Base-by-base conservation (phyloP, 345 rosid species). In the Heritiera fomes region DNA sequence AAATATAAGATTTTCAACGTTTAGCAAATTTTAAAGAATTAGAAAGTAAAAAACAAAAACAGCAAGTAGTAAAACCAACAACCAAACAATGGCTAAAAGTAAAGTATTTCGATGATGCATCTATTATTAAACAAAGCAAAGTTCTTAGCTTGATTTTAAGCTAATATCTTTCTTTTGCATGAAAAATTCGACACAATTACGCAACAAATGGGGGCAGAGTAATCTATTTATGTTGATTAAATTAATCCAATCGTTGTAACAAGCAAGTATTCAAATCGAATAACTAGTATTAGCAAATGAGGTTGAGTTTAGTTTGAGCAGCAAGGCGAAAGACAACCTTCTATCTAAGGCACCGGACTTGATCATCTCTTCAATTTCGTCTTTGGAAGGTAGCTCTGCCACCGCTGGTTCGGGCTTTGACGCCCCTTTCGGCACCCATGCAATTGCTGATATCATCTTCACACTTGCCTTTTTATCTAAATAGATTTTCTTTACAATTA, bases 341-440 rank as follows among this genome's bases (percentile, higher is more conserved):
- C 77, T 82, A n/a, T 73, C 88, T 0, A 89, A 72, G 80, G 70
- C 91, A 55, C 92, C 91, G 38, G 83, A 82, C 53, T 90, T 88
- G 12, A 91, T 87, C n/a, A 96, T 80, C 85, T 90, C 94, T 73
- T 92, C 92, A 20, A 92, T 89, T 71, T 94, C 97, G 56, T 94
- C 95, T 77, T 88, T 89, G 34, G 97, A 88, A 66, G 98, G 98
- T 17, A 89, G 92, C 46, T 90, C 93, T 5, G 95, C 95, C 64
- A 87, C 90, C 30, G 77, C 85, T 3, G 94, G 98, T 11, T 87
- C 87, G 17, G 93, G 64, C 82, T 89, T 94, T 13, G 90, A 70
- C 62, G 88, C 88, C 52, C 98, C 98, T 87, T 88, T 94, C 23
- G 98, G 98, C 17, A 96, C 85, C 98, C 98, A 96, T 70, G 98